These are phyloP conservation scores for Leptodermis oblonga DNA, from an alignment of 257 asterid species.

Conservation along the genomic window DNA sequence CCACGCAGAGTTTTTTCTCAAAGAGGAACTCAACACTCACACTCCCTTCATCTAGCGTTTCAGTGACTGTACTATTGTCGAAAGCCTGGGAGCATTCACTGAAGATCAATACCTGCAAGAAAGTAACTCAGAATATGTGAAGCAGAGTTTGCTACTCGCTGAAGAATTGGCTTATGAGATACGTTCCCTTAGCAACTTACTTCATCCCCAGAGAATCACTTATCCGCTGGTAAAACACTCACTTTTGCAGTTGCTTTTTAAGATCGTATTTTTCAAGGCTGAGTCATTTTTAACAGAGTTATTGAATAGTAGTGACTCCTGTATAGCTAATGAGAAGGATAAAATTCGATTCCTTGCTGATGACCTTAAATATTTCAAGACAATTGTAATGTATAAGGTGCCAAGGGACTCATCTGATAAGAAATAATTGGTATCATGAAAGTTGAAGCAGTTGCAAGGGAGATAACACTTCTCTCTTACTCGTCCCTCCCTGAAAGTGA, in stretches of 20 bases:
- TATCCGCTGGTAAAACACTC: not conserved
- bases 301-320: not conserved
- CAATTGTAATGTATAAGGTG: no score
- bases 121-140: not conserved
- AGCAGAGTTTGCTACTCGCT: not conserved
- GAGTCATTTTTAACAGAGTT: not conserved
- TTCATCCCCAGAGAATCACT: not conserved
- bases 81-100: not conserved
- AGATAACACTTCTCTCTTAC: not conserved
- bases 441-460: no score
- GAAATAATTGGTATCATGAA: no score
- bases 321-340: no score
- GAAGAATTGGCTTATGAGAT: not conserved
- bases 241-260: not conserved
- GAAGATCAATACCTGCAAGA: not conserved
- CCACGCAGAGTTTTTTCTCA: not conserved
- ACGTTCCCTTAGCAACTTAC: not conserved
- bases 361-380: no score
- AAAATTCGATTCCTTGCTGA: no score
- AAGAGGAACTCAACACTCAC: not conserved
- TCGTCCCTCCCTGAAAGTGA: not conserved
- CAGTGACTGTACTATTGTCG: not conserved
- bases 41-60: not conserved
- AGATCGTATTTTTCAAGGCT: not conserved
- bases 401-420: no score